Conservation (phyloP, 2,329 filamentous ascomycete genomes). For the Arachnopeziza araneosa region DNA sequence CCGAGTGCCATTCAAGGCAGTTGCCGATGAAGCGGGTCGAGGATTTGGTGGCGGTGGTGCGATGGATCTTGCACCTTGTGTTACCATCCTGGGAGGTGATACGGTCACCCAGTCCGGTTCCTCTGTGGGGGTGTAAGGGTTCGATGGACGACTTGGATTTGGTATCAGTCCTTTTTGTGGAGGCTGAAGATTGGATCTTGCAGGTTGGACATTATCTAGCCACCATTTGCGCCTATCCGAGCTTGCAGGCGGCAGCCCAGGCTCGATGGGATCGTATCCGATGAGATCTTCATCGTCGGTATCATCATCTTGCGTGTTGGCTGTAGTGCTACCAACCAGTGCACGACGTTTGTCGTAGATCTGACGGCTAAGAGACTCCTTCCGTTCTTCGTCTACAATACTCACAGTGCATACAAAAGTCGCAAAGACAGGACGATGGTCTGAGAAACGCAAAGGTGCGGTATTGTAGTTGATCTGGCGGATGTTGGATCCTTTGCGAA, state of each 20-base stretch:
- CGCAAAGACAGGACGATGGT: slow-evolving; percentile 93
- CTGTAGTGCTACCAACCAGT: slow-evolving; percentile 59
- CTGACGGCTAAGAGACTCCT: slow-evolving; percentile 65
- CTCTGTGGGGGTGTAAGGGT: slow-evolving; percentile 70
- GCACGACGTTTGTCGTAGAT: slow-evolving; percentile 65
- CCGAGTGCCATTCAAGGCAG: slow-evolving; percentile 13
- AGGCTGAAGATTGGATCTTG: slow-evolving; percentile 64
- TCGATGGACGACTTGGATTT: slow-evolving; percentile 70
- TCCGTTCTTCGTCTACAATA: slow-evolving; percentile 69
- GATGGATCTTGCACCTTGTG: background rate
- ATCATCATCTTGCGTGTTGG: slow-evolving; percentile 55
- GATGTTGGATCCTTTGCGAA: slow-evolving; percentile 79
- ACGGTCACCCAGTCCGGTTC: slow-evolving; percentile 82
- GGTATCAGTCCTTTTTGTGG: slow-evolving; percentile 58
- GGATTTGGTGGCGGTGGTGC: slow-evolving; percentile 15
- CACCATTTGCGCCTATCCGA: slow-evolving; percentile 67
- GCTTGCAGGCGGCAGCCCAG: slow-evolving; percentile 64
- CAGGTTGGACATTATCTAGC: slow-evolving; percentile 66
- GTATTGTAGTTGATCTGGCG: slow-evolving; percentile 78
- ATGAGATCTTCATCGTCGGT: slow-evolving; percentile 73
- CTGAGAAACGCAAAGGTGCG: slow-evolving; percentile 81
- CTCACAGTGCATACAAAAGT: slow-evolving; percentile 79
- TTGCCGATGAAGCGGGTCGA: background rate
- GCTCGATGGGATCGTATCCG: slow-evolving; percentile 77
- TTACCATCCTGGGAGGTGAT: slow-evolving; percentile 34